Evolutionary conservation across 495 filamentous ascomycete genomes (phyloP).

Genomic region (Ascobolus immersus): DNA sequence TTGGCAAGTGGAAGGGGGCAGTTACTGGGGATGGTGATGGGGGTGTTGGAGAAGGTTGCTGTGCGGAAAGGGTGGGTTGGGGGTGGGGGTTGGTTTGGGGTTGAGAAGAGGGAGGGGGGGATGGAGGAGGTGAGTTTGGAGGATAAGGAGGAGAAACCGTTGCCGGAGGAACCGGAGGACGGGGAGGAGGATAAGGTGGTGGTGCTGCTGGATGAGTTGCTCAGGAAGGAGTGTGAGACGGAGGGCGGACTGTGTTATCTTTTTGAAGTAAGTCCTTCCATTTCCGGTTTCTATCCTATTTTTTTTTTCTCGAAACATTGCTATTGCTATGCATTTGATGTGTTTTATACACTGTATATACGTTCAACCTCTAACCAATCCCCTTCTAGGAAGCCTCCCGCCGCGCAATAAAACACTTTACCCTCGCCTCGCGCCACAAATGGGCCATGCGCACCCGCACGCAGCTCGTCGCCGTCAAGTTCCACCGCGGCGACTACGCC

Average conservation of each 20-base stretch:
- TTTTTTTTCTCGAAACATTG: no score
- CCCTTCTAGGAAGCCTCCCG: no score
- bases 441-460: no score
- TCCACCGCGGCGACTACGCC: slow-evolving; percentile 40
- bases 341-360: no score
- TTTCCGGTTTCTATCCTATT: no score
- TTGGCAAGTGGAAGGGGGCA: slow-evolving; percentile 63
- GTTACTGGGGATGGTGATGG: slow-evolving; percentile 51
- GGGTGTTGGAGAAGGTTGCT: slow-evolving; percentile 49
- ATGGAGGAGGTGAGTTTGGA: slow-evolving; percentile 30
- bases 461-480: no score
- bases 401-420: no score
- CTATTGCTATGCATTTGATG: no score
- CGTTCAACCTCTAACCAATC: no score
- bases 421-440: slow-evolving; percentile 42
- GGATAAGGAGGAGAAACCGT: slow-evolving; percentile 29
- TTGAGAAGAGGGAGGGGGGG: slow-evolving; percentile 22
- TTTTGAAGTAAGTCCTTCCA: no score
- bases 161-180: slow-evolving; percentile 27
- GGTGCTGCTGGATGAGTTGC: slow-evolving; percentile 1
- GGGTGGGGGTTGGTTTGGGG: slow-evolving; percentile 40
- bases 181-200: slow-evolving; percentile 3
- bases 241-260: slow-evolving; percentile 25
- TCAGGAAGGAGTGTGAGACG: slow-evolving; percentile 7
- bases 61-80: slow-evolving; percentile 43